Conservation (phyloP, 805 yeast genomes). For the Ogataea nonfermentans region DNA sequence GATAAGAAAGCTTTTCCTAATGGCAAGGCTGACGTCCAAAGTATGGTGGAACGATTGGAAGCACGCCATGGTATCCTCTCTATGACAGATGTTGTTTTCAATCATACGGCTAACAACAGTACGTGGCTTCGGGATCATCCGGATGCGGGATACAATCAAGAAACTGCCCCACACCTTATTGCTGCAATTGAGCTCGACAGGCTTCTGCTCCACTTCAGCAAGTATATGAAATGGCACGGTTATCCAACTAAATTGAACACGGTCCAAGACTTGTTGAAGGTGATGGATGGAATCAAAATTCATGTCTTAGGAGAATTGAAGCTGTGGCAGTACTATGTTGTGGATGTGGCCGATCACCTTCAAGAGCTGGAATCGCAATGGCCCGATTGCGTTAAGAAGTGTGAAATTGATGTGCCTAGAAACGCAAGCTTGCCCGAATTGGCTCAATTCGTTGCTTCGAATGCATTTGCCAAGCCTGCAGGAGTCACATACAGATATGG, state of each 20-base stretch:
- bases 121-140: slow-evolving; percentile 83
- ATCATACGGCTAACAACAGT: slow-evolving; percentile 93
- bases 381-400: slow-evolving; percentile 19
- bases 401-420: slow-evolving; percentile 43
- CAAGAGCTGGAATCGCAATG: slow-evolving; percentile 39
- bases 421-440: slow-evolving; percentile 45
- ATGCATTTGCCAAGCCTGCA: slow-evolving; percentile 42
- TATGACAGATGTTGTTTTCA: slow-evolving; percentile 89
- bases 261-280: slow-evolving; percentile 51
- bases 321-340: slow-evolving; percentile 87
- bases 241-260: slow-evolving; percentile 56
- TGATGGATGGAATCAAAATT: slow-evolving; percentile 66
- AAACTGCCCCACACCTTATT: slow-evolving; percentile 84
- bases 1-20: slow-evolving; percentile 63
- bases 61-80: slow-evolving; percentile 62
- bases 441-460: slow-evolving; percentile 46
- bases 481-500: slow-evolving; percentile 48
- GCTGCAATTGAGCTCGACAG: slow-evolving; percentile 84
- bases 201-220: slow-evolving; percentile 64
- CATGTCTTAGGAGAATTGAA: slow-evolving; percentile 66
- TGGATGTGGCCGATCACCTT: slow-evolving; percentile 50
- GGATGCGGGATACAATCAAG: slow-evolving; percentile 81
- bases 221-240: slow-evolving; percentile 51
- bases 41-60: slow-evolving; percentile 50
- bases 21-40: slow-evolving; percentile 50